phyloP scores from a whole-genome alignment of 75 land plant genomes.

The Pseudotsuga menziesii region DNA sequence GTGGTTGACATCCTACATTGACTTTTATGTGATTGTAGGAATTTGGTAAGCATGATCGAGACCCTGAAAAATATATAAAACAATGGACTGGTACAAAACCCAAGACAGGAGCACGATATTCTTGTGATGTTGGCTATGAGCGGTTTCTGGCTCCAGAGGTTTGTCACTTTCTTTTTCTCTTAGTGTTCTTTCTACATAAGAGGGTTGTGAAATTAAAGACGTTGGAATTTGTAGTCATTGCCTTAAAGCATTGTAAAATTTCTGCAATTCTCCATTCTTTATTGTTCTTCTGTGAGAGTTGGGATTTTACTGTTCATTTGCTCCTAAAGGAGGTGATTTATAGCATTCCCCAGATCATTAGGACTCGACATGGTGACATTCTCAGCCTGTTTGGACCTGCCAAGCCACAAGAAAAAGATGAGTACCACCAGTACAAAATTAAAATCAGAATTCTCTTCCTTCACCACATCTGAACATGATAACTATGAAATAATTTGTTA shows the following conservation, averaged over 20 bases:
- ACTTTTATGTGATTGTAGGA: conserved; percentile 52
- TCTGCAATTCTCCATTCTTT: neutral
- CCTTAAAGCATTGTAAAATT: neutral
- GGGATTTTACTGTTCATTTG: too few relatives aligned
- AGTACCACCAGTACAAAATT: too few relatives aligned
- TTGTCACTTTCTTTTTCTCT: neutral
- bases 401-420: too few relatives aligned
- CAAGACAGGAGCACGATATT: conserved; percentile 90
- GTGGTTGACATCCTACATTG: neutral
- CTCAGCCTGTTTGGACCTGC: too few relatives aligned
- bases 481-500: conserved; percentile 1
- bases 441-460: neutral
- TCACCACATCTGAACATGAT: neutral
- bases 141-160: conserved; percentile 99
- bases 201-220: too few relatives aligned
- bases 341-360: too few relatives aligned
- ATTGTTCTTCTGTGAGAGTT: too few relatives aligned
- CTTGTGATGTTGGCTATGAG: conserved; percentile 98
- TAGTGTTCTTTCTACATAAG: too few relatives aligned
- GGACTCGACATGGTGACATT: too few relatives aligned
- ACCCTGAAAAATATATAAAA: conserved; percentile 88
- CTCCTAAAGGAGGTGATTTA: too few relatives aligned
- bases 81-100: conserved; percentile 89
- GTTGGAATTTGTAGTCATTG: too few relatives aligned
- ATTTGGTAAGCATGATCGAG: conserved; percentile 93